Percentiles rank a stretch among this genome's conserved stretches.
Conservation (phyloP, 1,139 yeast genomes). For the Spathaspora jeffriesii region DNA sequence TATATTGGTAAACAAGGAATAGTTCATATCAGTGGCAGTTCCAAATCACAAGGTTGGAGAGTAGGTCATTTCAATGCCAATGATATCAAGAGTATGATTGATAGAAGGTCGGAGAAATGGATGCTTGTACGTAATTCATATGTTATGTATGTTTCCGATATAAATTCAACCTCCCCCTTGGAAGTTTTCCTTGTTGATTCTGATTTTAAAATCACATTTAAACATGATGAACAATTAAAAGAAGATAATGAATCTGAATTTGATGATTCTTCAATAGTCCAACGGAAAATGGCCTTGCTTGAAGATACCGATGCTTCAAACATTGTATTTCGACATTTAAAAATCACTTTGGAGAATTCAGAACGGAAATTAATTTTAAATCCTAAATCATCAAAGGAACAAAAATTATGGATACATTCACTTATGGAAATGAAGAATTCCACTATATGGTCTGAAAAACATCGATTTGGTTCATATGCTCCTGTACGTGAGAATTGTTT, state of each 20-base stretch:
- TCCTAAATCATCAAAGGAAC: conserved; percentile 70
- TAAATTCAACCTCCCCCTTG: conserved; percentile 81
- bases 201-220: conserved; percentile 55
- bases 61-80: conserved; percentile 84
- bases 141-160: conserved; percentile 81
- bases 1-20: conserved; percentile 90
- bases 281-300: conserved; percentile 23
- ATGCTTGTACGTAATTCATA: conserved; percentile 82
- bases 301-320: conserved; percentile 21
- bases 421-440: conserved; percentile 67
- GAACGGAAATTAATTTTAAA: conserved; percentile 78
- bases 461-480: conserved; percentile 89
- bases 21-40: conserved; percentile 75
- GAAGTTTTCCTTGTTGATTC: conserved; percentile 90
- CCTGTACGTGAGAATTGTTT: conserved; percentile 83
- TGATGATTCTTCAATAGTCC: conserved; percentile 38
- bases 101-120: conserved; percentile 93
- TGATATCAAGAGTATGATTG: conserved; percentile 82
- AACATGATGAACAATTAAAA: conserved; percentile 33
- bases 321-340: conserved; percentile 41
- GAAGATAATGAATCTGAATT: conserved; percentile 45
- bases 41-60: conserved; percentile 93
- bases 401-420: conserved; percentile 76
- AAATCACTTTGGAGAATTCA: conserved; percentile 73
- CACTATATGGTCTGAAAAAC: conserved; percentile 69